Percentiles rank a stretch among this genome's conserved stretches.
Conservation (phyloP, 225 moss, liverwort and hornwort genomes). For the Physcomitrellopsis africana region DNA sequence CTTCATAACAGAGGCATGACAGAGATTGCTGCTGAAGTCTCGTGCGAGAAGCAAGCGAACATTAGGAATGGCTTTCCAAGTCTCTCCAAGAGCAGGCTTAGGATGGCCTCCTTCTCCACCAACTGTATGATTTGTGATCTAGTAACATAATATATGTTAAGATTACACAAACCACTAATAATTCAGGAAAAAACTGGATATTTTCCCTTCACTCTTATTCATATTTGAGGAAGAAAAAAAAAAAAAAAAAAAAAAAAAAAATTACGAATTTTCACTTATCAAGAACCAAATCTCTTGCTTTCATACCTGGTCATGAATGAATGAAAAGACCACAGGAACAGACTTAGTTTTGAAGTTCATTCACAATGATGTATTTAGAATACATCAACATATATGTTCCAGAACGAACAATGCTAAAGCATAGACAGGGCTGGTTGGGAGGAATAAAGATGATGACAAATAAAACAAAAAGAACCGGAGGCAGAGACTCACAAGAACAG, state of each 20-base stretch:
- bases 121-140: conserved; percentile 97
- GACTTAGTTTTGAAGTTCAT: not conserved
- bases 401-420: not conserved
- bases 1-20: conserved; percentile 68
- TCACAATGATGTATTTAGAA: not conserved
- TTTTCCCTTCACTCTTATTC: not conserved
- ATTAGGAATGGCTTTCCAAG: conserved; percentile 90
- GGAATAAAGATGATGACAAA: not conserved
- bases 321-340: conserved; percentile 3
- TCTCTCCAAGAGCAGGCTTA: conserved; percentile 91
- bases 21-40: conserved; percentile 61
- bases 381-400: conserved; percentile 11
- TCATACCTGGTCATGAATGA: not conserved
- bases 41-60: conserved; percentile 74
- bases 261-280: not conserved
- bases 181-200: not conserved
- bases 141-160: conserved; percentile 15
- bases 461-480: not conserved
- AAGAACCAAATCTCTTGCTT: not conserved
- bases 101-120: conserved; percentile 80
- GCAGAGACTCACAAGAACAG: conserved; percentile 66
- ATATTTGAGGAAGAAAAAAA: too few species aligned
- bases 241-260: too few species aligned
- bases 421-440: not conserved
- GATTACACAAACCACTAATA: not conserved